Conservation (phyloP, 2,329 filamentous ascomycete species). For the Aspergillus amoenus region DNA sequence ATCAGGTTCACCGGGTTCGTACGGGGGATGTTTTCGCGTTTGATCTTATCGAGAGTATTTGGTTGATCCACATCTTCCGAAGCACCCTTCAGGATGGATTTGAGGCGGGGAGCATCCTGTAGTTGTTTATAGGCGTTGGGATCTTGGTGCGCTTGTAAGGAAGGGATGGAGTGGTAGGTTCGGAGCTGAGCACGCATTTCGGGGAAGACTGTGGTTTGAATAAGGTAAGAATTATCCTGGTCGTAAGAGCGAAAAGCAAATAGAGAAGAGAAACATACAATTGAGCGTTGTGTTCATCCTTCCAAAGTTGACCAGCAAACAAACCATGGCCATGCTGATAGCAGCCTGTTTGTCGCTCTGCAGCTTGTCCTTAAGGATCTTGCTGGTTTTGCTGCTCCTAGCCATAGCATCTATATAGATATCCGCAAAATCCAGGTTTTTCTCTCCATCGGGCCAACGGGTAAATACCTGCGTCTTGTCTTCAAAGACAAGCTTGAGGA, state of each 20-base stretch:
- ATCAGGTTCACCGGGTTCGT: conserved; percentile 98
- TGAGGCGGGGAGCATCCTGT: conserved; percentile 91
- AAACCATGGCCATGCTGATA: conserved; percentile 99
- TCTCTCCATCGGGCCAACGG: conserved; percentile 80
- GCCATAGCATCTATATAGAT: conserved; percentile 99
- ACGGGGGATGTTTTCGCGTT: conserved; percentile 64
- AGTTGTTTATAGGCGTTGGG: conserved; percentile 96
- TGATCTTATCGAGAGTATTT: conserved; percentile 78
- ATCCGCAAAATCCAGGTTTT: conserved; percentile 79
- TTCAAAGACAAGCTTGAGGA: conserved; percentile 62
- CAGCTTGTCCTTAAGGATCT: conserved; percentile 95
- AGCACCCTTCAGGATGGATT: conserved; percentile 95
- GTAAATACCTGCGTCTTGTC: conserved; percentile 72
- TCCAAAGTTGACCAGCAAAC: conserved; percentile 92
- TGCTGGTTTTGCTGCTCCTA: conserved; percentile 97
- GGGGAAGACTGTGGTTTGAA: conserved; percentile 72
- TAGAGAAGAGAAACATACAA: conserved; percentile 58
- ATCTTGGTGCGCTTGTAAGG: conserved; percentile 90
- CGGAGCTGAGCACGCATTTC: conserved; percentile 98
- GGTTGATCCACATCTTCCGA: conserved; percentile 90
- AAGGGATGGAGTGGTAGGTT: conserved; percentile 97
- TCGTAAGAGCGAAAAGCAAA: not conserved
- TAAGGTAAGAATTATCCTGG: conserved; percentile 4
- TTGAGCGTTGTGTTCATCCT: conserved; percentile 99
- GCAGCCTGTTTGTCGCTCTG: conserved; percentile 87